Base-by-base conservation (phyloP, 2,329 filamentous ascomycete species). In the Lachnellula occidentalis region DNA sequence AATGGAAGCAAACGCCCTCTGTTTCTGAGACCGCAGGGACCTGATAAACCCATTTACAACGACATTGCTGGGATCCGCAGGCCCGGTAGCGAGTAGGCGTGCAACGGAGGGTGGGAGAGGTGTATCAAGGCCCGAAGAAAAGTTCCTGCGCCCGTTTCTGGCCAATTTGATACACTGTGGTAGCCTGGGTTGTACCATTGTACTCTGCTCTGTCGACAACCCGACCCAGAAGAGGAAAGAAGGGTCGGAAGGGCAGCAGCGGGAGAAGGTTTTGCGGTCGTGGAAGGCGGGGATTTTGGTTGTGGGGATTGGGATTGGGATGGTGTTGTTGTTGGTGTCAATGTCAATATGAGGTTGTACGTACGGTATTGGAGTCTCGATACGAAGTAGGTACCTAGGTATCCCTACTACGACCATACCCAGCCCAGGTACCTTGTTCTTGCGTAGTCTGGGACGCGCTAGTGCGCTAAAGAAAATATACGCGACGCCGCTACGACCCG, bases 1-100 rank as follows among this genome's bases (percentile, higher is more conserved):
- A 50, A 97, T 77, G 56, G 90, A 82, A 50, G 92, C 86, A 73
- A 99, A 97, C 5, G 87, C 85, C 56, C 87, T 78, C 21, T 80
- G 80, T 70, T 96, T 95, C 76, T 95, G 91, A 70, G 90, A 88
- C 58, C 92, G 82, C 57, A 96, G 85, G 4, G 90, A 92, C 59
- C 89, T 83, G 53, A 96, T 79, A 74, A 87, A 92, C 58, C 92
- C 92, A 68, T 87, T 80, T 63, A 96, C 76, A 54, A 78, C 78
- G 47, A 87, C 76, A 63, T 78, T 70, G 41, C 75, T 71, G 45
- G 73, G 66, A 34, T 73, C 69, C 17, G 69, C 61, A 2, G 80
- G 77, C 41, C 72, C 73, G 71, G 75, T 78, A 34, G 76, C 74
- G 50, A 87, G 76, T 11, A 88, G 72, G 51, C 76, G 74, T n/a